Evolutionary conservation across 441 rosid genomes (phyloP), one percentile per base, ranked within the genome.

Genomic region (Populus hybrid): DNA sequence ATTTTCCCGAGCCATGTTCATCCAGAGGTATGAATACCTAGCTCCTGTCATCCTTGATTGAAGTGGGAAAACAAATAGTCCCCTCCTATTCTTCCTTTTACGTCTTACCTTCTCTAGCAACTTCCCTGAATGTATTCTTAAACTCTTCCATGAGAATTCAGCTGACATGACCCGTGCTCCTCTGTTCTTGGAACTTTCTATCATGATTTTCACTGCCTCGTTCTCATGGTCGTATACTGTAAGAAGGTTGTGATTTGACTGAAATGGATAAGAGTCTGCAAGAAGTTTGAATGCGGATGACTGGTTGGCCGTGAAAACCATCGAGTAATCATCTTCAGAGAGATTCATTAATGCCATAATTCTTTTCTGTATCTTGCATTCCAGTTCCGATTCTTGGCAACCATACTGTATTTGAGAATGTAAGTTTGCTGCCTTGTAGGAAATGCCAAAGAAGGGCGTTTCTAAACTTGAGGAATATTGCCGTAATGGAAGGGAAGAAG

Each of bases 51-150:
- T 83, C 14, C 90, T 84, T 35, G 98, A 92, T 42, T 93, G 98
- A 79, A 92, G 89, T 9, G 99, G 99, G 77, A 93, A 93, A 71
- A 92, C 97, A 75, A 95, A 93, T 14, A 95, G 82, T 7, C 98
- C 99, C 78, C 77, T 86, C 73, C 74, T 82, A 26, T 42, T 79
- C 70, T 86, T 88, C 50, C 74, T 86, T 74, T 79, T 88, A 6
- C 82, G 82, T 16, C n/a, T 45, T 21, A 93, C 24, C 82, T 85
- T 89, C 78, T 85, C 88, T 88, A 77, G 86, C 84, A 94, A n/a
- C 71, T 91, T 94, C 35, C 81, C 83, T 0, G 90, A 74, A 0
- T 81, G 80, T 67, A 94, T 86, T 78, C 81, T 82, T 38, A 93
- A 82, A 83, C 79, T 82, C 21, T 97, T 97, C 98, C 97, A 92